Percentiles rank a stretch among this genome's conserved stretches.
phyloP scores from a whole-genome alignment of 192 early-diverging fungal genomes.

The Coemansia sp. region DNA sequence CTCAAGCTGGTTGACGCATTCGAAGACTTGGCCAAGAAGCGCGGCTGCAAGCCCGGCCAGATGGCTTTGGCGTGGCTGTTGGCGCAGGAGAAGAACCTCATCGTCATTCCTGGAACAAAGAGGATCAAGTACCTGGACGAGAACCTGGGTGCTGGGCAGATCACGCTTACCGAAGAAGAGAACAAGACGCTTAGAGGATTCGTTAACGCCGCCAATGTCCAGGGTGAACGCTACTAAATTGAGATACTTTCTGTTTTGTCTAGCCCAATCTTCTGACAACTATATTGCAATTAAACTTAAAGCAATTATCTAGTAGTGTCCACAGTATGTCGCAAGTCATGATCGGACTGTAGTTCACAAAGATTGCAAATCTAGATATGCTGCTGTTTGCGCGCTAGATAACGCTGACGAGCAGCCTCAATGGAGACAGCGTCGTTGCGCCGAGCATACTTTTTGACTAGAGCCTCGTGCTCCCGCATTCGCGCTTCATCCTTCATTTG shows the following conservation, averaged over 20 bases:
- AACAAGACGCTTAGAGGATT: conserved; percentile 24
- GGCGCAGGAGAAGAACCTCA: conserved; percentile 51
- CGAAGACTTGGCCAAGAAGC: conserved; percentile 56
- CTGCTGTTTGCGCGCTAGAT: conserved; percentile 24
- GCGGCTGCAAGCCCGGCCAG: conserved; percentile 57
- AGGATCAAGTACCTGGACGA: conserved; percentile 54
- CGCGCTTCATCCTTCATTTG: conserved; percentile 7
- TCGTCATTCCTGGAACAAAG: conserved; percentile 67
- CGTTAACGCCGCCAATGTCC: conserved; percentile 33
- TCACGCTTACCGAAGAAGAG: conserved; percentile 40
- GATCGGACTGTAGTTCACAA: background rate
- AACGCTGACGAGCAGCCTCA: conserved; percentile 38
- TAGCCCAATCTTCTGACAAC: background rate
- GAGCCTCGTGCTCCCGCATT: conserved; percentile 15
- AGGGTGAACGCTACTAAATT: conserved; percentile 31
- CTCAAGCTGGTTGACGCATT: conserved; percentile 60
- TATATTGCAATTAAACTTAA: background rate
- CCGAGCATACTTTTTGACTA: conserved; percentile 32
- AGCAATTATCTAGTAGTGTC: background rate
- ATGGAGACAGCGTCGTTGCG: conserved; percentile 34
- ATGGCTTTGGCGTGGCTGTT: conserved; percentile 69
- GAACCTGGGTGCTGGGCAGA: conserved; percentile 37
- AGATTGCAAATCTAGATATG: background rate
- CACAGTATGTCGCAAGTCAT: too few species aligned
- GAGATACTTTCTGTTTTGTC: background rate